A percentile compares a stretch with the other conserved stretches of the same genome.
Evolutionary conservation across 1,284 basidiomycete genomes (phyloP).

Genomic region (Singerocomus inundabilis): DNA sequence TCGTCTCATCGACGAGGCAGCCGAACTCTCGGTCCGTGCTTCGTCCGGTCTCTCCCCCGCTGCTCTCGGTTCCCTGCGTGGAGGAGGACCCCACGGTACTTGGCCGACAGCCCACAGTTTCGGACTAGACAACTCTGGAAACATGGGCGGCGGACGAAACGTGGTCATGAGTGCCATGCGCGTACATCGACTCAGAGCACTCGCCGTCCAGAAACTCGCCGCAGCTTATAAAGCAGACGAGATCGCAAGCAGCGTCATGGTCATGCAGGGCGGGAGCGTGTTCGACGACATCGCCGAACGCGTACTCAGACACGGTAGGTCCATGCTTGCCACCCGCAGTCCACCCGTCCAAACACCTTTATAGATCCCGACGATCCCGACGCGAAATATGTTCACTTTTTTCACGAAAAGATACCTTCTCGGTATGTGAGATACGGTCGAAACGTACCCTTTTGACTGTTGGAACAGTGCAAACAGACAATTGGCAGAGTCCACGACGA

Average conservation of each 20-base stretch:
- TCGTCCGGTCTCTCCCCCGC: constrained; percentile 73
- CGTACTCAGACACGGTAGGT: constrained; percentile 66
- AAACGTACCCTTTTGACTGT: constrained; percentile 17
- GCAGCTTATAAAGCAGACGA: constrained; percentile 80
- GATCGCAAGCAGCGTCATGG: constrained; percentile 84
- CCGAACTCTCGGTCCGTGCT: constrained; percentile 78
- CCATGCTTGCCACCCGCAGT: not conserved
- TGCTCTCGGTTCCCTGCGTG: constrained; percentile 63
- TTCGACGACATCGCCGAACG: constrained; percentile 83
- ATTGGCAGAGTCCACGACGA: constrained; percentile 76
- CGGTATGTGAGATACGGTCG: constrained; percentile 47
- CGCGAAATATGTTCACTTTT: constrained; percentile 84
- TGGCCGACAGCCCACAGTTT: constrained; percentile 62
- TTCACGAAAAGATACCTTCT: constrained; percentile 87
- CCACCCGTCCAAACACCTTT: not conserved
- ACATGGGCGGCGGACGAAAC: constrained; percentile 58
- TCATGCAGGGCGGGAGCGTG: constrained; percentile 86
- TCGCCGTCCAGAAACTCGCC: constrained; percentile 80
- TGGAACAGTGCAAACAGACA: constrained; percentile 48
- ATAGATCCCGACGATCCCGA: constrained; percentile 72
- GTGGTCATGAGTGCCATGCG: constrained; percentile 80
- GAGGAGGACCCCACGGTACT: constrained; percentile 39
- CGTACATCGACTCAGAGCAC: constrained; percentile 67
- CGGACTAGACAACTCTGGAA: constrained; percentile 51
- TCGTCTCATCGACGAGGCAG: constrained; percentile 77